Base-by-base conservation (phyloP, 768 basidiomycete genomes). In the Boletus reticuloceps region DNA sequence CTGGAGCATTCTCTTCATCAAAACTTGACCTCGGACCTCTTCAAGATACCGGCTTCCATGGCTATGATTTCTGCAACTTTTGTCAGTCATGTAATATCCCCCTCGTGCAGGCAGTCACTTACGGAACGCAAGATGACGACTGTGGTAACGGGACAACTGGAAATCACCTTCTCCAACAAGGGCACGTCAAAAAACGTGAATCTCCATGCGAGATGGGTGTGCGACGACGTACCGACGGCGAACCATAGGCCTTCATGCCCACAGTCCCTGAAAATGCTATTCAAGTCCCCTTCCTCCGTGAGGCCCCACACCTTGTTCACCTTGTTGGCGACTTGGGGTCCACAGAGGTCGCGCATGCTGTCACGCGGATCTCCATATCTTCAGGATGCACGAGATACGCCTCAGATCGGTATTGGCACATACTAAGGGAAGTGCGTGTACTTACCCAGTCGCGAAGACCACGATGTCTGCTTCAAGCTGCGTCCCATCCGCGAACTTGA, bases 261-360 rank as follows among this genome's bases (percentile, higher is more conserved):
- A 41, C 58, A 69, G 22, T 69, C 54, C 47, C 65, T 66, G 66
- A 68, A 73, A 20, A 64, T 61, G 2, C 79, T 76, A 2, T 75
- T 69, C 22, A 83, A 62, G 63, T 89, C 85, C 0, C 86, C 84
- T 70, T 91, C 84, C 20, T 76, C 71, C 56, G 85, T 77, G 45
- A 86, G 52, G 16, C 85, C 82, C 89, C 88, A 83, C 17, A 88
- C 67, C 14, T 72, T 69, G 34, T 77, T 74, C 53, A 85, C 72
- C 64, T 76, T 72, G 51, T 75, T 64, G 0, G 73, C 75, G 3
- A 82, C 63, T 32, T 78, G 72, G 7, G 78, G 71, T 1, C 79
- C 82, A 41, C 81, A 77, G 6, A 86, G 65, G 1, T 70, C 67
- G 38, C 69, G 71, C 46, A 82, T 64, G 29, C 73, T 68, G 12